phyloP scores from a whole-genome alignment of 805 yeast genomes.

The Ogataea pini region DNA sequence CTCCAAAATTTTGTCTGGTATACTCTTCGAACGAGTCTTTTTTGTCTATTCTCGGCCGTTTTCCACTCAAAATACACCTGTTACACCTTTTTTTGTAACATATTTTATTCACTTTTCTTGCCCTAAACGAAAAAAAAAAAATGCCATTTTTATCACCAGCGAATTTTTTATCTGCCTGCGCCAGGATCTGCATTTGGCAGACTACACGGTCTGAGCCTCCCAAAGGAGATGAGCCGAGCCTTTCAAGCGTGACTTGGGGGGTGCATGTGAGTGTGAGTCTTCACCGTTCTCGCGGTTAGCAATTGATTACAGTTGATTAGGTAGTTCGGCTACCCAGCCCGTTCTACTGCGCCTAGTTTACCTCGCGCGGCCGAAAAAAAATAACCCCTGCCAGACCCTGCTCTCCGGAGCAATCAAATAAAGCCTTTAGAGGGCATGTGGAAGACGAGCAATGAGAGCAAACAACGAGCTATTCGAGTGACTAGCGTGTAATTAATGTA shows the following conservation, averaged over 20 bases:
- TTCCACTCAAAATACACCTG: background rate
- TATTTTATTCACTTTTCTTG: slow-evolving; percentile 6
- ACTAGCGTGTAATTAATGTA: too few relatives aligned
- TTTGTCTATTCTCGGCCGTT: background rate
- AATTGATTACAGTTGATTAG: too few relatives aligned
- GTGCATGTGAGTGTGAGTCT: too few relatives aligned
- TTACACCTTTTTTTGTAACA: slow-evolving; percentile 1
- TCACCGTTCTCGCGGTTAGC: too few relatives aligned
- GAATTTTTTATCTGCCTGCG: slow-evolving; percentile 7
- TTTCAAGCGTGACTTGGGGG: too few relatives aligned
- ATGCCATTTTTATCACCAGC: slow-evolving; percentile 5
- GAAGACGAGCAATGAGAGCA: too few relatives aligned
- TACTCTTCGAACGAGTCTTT: slow-evolving; percentile 1
- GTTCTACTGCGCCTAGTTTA: background rate
- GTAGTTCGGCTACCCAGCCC: background rate
- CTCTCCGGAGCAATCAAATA: background rate
- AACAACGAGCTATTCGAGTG: too few relatives aligned
- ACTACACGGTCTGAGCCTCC: background rate
- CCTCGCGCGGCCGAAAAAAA: slow-evolving; percentile 2
- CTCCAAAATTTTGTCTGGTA: slow-evolving; percentile 2
- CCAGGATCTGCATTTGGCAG: slow-evolving; percentile 4
- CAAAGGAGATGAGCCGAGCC: background rate
- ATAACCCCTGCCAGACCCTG: slow-evolving; percentile 1
- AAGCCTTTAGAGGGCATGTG: too few relatives aligned
- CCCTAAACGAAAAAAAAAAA: slow-evolving; percentile 7